Percentiles rank a stretch among this genome's conserved stretches.
Evolutionary conservation across 805 yeast genomes (phyloP).

Genomic region (Yarrowia deformans): DNA sequence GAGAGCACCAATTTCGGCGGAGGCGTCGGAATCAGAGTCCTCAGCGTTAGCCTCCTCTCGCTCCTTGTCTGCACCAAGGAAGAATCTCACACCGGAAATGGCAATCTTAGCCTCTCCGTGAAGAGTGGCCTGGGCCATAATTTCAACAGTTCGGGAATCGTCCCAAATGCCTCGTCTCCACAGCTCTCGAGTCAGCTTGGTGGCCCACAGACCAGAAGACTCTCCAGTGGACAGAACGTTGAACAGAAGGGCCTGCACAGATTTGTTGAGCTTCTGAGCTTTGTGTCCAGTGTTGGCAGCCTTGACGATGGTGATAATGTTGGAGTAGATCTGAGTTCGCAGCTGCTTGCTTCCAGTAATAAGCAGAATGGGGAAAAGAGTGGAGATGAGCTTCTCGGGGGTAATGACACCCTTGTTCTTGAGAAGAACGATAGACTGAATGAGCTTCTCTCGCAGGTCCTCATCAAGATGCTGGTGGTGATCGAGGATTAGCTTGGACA

Average conservation of each 20-base stretch:
- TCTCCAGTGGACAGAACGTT: constrained; percentile 82
- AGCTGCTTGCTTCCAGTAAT: constrained; percentile 79
- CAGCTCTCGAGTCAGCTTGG: constrained; percentile 89
- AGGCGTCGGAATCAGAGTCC: constrained; percentile 55
- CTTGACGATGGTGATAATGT: constrained; percentile 79
- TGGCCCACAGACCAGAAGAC: constrained; percentile 93
- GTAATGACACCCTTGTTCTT: constrained; percentile 82
- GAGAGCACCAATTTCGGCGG: constrained; percentile 68
- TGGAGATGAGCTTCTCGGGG: constrained; percentile 82
- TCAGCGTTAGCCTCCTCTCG: constrained; percentile 85
- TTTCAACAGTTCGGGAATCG: constrained; percentile 94
- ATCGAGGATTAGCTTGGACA: constrained; percentile 68
- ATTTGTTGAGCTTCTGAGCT: constrained; percentile 85
- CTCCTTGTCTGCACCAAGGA: constrained; percentile 93
- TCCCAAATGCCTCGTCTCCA: constrained; percentile 99
- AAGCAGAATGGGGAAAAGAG: constrained; percentile 81
- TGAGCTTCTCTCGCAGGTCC: constrained; percentile 89
- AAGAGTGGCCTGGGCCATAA: constrained; percentile 94
- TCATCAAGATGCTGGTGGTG: constrained; percentile 84
- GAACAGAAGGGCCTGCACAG: constrained; percentile 91
- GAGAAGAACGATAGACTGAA: constrained; percentile 87
- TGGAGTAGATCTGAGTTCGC: constrained; percentile 80
- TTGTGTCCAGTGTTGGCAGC: constrained; percentile 86
- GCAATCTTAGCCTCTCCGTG: constrained; percentile 84
- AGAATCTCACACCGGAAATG: constrained; percentile 86